Conservation (phyloP, 1,284 basidiomycete species). For the Austroboletus olivaceoglutinosus region DNA sequence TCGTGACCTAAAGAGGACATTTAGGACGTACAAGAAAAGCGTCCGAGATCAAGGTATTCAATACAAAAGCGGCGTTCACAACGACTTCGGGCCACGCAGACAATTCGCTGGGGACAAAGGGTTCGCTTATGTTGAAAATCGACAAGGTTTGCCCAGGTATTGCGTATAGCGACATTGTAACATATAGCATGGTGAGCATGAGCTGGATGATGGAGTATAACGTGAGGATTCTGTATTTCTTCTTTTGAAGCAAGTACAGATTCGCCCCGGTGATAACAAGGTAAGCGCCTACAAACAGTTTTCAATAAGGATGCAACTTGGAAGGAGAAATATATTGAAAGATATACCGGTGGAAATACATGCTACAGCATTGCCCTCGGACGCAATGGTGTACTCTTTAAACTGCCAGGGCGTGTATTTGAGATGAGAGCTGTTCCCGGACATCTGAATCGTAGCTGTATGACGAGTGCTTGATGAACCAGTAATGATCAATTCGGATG, state of each 20-base stretch:
- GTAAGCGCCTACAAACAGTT: conserved; percentile 15
- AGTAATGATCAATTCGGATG: too few species aligned
- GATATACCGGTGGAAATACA: conserved; percentile 18
- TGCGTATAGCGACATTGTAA: conserved; percentile 16
- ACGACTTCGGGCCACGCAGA: conserved; percentile 21
- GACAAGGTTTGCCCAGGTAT: conserved; percentile 13
- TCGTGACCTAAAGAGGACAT: too few species aligned
- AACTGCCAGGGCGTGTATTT: too few species aligned
- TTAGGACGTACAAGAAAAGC: conserved; percentile 18
- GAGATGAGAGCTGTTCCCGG: too few species aligned
- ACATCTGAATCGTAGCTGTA: too few species aligned
- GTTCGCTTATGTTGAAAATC: conserved; percentile 2
- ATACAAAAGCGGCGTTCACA: conserved; percentile 10
- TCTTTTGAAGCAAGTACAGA: conserved; percentile 12
- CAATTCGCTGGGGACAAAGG: neutral
- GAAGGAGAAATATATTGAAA: neutral
- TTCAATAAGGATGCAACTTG: neutral
- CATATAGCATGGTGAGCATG: conserved; percentile 20
- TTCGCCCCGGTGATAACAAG: conserved; percentile 15
- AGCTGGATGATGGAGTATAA: conserved; percentile 16
- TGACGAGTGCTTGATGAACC: too few species aligned
- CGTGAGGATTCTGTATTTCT: conserved; percentile 17
- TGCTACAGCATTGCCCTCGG: conserved; percentile 19
- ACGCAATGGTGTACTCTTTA: conserved; percentile 10
- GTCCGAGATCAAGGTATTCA: conserved; percentile 27